Conservation (phyloP, 208 protist genomes). For the Wallacemonas collosoma region DNA sequence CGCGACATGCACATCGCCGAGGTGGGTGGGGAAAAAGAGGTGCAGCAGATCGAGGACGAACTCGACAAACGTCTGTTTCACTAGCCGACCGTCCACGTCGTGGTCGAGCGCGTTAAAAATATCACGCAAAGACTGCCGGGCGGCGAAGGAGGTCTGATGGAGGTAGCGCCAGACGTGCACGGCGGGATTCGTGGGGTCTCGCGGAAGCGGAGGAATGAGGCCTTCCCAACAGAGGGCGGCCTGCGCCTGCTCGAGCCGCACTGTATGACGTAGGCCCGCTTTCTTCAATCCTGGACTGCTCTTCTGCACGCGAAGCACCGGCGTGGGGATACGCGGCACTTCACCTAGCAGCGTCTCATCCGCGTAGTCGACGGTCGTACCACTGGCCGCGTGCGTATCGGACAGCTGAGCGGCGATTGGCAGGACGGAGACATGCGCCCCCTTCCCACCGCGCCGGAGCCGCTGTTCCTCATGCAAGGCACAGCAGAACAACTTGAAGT, state of each 20-base stretch:
- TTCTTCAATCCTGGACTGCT: constrained; percentile 30
- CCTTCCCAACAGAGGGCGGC: constrained; percentile 65
- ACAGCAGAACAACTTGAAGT: constrained; percentile 80
- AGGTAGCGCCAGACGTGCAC: constrained; percentile 58
- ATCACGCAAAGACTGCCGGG: constrained; percentile 65
- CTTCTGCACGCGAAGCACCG: constrained; percentile 61
- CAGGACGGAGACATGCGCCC: constrained; percentile 21
- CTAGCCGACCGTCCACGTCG: constrained; percentile 53
- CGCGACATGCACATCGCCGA: constrained; percentile 45
- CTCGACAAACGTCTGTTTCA: constrained; percentile 63
- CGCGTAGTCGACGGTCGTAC: not conserved
- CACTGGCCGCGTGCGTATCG: not conserved
- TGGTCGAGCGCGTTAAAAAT: constrained; percentile 63
- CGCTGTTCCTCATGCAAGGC: constrained; percentile 74
- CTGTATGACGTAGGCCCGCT: constrained; percentile 21
- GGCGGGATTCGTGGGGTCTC: constrained; percentile 32
- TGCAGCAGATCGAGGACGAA: constrained; percentile 82
- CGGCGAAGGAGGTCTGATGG: constrained; percentile 41
- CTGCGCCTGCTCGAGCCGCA: constrained; percentile 34
- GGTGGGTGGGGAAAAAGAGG: constrained; percentile 80
- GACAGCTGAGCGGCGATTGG: not conserved
- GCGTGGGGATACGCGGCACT: constrained; percentile 54
- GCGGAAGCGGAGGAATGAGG: constrained; percentile 42
- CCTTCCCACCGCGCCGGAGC: constrained; percentile 20
- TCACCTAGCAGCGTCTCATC: constrained; percentile 7